Base-by-base conservation (phyloP, 306 rosid genomes). In the Ormosia semicastrata region DNA sequence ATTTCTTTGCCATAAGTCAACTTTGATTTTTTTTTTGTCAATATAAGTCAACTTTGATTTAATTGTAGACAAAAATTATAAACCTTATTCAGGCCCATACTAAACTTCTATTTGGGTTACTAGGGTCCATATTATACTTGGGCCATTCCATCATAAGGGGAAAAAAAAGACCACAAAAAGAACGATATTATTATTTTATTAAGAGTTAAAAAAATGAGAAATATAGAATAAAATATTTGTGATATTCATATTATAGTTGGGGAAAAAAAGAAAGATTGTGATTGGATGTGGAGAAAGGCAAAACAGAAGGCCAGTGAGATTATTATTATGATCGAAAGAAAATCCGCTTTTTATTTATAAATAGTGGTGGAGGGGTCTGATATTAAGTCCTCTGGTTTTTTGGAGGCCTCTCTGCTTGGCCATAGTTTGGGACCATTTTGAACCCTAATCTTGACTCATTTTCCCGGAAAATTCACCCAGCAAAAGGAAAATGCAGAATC, bases 401-500 rank as follows among this genome's bases (percentile, higher is more conserved):
- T 63, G 64, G 85, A 82, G 84, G 82, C 84, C 89, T 74, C 73
- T 72, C 78, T 75, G 30, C 47, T 24, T 24, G 24, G 24, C 24
- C 24, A 24, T 24, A 24, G 81, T 47, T 47, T 50, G 43, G 29
- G 84, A 80, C 86, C 79, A 18, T 50, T 18, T 81, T 39, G 66
- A 92, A 91, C 98, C 97, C 98, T 91, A 95, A 88, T 85, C 84
- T 62, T 60, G 47, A 74, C 46, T 4, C 79, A 47, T 70, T 85
- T 88, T 68, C 75, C 79, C 69, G 82, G 85, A 52, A 53, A 81
- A 63, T 83, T 74, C 75, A 29, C 83, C 80, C 30, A 68, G 78
- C 85, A n/a, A 83, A 83, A 67, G 84, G 80, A 86, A 82, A 93
- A 95, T 95, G 99, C 99, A 95, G 92, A 94, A 93, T 84, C 97